phyloP scores from a whole-genome alignment of 1,139 yeast genomes.

The Suzukiozyma palmioleophila region DNA sequence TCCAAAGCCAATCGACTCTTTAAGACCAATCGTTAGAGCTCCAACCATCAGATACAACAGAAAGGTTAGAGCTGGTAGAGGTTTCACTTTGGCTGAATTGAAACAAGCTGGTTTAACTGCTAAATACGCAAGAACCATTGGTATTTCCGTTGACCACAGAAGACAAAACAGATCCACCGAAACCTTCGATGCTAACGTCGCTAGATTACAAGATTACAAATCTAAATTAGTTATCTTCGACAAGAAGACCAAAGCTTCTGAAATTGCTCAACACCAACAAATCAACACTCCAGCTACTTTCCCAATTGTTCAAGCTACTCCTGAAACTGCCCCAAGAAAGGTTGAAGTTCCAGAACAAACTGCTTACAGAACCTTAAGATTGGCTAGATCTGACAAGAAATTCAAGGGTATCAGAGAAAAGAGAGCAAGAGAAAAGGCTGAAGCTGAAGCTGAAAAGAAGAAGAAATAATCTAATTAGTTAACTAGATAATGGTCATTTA shows the following conservation, averaged over 20 bases:
- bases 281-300: constrained; percentile 75
- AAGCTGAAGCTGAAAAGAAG: constrained; percentile 97
- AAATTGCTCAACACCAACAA: constrained; percentile 67
- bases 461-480: constrained; percentile 60
- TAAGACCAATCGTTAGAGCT: constrained; percentile 98
- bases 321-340: constrained; percentile 82
- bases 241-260: constrained; percentile 75
- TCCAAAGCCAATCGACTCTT: constrained; percentile 94
- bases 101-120: constrained; percentile 97
- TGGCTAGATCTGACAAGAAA: constrained; percentile 91
- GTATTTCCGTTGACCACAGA: constrained; percentile 99
- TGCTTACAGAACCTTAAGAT: constrained; percentile 94
- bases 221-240: constrained; percentile 95
- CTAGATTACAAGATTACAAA: constrained; percentile 94
- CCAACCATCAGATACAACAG: constrained; percentile 99
- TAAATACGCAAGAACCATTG: constrained; percentile 96
- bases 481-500: constrained; percentile 2
- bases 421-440: constrained; percentile 96
- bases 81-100: constrained; percentile 96
- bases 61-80: constrained; percentile 99
- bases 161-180: constrained; percentile 98
- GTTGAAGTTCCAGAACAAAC: constrained; percentile 80
- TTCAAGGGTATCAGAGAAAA: constrained; percentile 94
- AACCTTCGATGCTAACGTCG: constrained; percentile 91
- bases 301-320: constrained; percentile 83